Base-by-base conservation (phyloP, 2,329 filamentous ascomycete genomes). In the Neurospora sp. region DNA sequence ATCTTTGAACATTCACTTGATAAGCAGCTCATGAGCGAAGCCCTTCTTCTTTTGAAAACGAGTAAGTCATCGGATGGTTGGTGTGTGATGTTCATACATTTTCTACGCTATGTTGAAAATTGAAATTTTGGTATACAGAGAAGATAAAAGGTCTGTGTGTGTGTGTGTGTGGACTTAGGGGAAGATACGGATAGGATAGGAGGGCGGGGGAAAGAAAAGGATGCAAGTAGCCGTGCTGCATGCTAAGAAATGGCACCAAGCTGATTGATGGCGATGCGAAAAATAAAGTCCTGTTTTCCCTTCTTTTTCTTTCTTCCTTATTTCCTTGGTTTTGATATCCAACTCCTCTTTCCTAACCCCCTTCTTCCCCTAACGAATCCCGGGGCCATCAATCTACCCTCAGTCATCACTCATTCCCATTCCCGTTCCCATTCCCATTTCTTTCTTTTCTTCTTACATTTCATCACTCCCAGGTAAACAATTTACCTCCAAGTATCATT, bases 401-500 rank as follows among this genome's bases (percentile, higher is more conserved):
- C 41, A 46, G 10, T 46, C 43, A 52, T 52, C 43, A 52, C 4
- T 52, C 43, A 52, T 57, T 57, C 12, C 23, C 46, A 17, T 33
- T 52, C 43, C 43, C 23, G 1, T 33, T 57, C 12, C 23, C 46
- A 17, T 33, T 52, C 19, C 43, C 23, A 4, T 33, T 57, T 3
- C 12, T 12, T 28, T 15, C 11, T 28, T 19, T 28, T 11, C n/a
- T n/a, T n/a, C n/a, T 28, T 46, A 4, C 6, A n/a, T 17, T 43
- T 43, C 17, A 43, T n/a, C 6, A 43, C 40, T 17, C 4, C 17
- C n/a, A 8, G 40, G 10, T 3, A 46, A 67, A 19, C 12, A 41
- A 15, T 41, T 46, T 41, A 72, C 40, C 66, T 69, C 71, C 71
- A 72, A 17, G 40, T 68, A 67, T 67, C 70, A n/a, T 69, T 33